Evolutionary conservation across 768 basidiomycete species (phyloP).

Genomic region (Tubosaeta brunneosetosa): DNA sequence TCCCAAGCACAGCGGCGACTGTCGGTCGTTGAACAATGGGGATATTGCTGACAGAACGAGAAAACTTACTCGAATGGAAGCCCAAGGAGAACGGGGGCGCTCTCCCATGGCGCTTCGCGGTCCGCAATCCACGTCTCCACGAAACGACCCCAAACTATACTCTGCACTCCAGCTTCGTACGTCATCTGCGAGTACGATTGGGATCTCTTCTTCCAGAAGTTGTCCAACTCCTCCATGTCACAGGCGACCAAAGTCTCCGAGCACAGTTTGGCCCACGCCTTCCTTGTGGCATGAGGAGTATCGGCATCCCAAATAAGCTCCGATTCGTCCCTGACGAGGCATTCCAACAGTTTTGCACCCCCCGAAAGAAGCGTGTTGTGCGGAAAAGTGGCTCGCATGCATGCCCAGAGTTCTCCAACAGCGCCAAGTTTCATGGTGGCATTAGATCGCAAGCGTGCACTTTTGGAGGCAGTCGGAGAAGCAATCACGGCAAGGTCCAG

Average conservation of each 20-base stretch:
- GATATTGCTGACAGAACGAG: neutral
- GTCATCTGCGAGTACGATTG: conserved; percentile 20
- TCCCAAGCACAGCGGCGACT: conserved; percentile 49
- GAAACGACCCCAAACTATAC: conserved; percentile 54
- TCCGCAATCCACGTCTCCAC: conserved; percentile 52
- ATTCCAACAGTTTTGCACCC: conserved; percentile 43
- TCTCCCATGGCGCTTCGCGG: conserved; percentile 48
- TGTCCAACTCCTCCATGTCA: conserved; percentile 42
- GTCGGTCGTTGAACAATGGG: conserved; percentile 5
- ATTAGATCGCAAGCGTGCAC: conserved; percentile 30
- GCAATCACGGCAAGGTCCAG: conserved; percentile 39
- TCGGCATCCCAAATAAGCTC: conserved; percentile 43
- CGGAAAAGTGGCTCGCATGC: conserved; percentile 42
- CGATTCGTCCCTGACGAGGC: conserved; percentile 46
- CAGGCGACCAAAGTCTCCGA: conserved; percentile 49
- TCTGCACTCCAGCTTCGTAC: conserved; percentile 41
- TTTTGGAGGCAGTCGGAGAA: conserved; percentile 11
- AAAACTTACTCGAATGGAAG: conserved; percentile 59
- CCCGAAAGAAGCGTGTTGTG: conserved; percentile 37
- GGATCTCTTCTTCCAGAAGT: conserved; percentile 45
- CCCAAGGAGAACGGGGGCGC: conserved; percentile 45
- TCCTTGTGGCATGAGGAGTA: conserved; percentile 40
- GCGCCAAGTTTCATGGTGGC: conserved; percentile 53
- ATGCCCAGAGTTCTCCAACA: conserved; percentile 55
- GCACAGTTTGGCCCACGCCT: conserved; percentile 58